Base-by-base conservation (phyloP, 75 land plant species). In the Isoetes taiwanensis region DNA sequence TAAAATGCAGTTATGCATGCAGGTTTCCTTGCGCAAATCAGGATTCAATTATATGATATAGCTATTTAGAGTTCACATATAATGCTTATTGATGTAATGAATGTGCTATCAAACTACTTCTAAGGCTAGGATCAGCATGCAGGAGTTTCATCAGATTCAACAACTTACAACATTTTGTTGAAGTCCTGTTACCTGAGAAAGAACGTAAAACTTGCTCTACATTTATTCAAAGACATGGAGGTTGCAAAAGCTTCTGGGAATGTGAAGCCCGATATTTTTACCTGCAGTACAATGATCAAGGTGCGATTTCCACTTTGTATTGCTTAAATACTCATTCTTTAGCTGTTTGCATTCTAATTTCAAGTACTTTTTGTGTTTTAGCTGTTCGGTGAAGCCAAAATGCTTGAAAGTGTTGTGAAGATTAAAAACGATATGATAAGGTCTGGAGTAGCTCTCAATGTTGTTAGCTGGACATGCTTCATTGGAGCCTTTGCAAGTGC, bases 381-480 rank as follows among this genome's bases (percentile, higher is more conserved):
- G 94, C 71, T 80, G 10, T 78, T 87, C 64, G 81, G 90, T 54
- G 81, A 78, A 65, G 89, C 94, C 11, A 84, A 84, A 66, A 63
- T 76, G 85, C 79, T 80, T 77, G 73, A 78, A 65, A 46, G 66
- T 72, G 89, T 82, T 24, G 63, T 80, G 35, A 56, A 59, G 39
- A 58, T 87, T 31, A 87, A 78, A 72, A 65, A 72, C 29, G 90
- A 87, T 63, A 87, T 87, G 94, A 24, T 75, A 27, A 50, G 54
- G 37, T 68, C 84, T 57, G 82, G 82, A 39, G 79, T 84, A 32
- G 64, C 25, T 10, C 94, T 82, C 3, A 81, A 87, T 62, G 66
- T 80, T 24, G 73, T 84, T 30, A 84, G 89, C 19, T 87, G 94
- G 94, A 76, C 85, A 26, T 78, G 89, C 23, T 65, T 87, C 61